A percentile compares a stretch with the other conserved stretches of the same genome.
These are phyloP conservation scores for Fusarium abutilonis DNA, from an alignment of 2,329 filamentous ascomycete genomes.

Conservation along the genomic window DNA sequence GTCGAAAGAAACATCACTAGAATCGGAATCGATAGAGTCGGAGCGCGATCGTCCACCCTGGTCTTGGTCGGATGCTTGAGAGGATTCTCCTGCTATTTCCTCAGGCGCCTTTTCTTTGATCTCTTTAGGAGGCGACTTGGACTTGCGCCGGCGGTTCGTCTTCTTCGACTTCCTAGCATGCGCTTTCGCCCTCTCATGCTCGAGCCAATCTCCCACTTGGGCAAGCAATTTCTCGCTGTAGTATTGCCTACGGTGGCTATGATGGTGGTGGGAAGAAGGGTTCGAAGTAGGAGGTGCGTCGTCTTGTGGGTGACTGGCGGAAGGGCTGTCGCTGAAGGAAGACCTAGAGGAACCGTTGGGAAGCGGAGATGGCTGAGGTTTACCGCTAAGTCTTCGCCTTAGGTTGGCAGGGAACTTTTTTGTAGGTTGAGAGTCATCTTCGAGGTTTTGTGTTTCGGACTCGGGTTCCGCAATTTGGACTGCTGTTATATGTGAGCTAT, in stretches of 20 bases:
- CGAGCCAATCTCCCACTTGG: conserved; percentile 85
- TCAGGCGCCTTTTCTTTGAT: conserved; percentile 39
- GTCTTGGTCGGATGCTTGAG: conserved; percentile 38
- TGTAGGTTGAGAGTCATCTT: conserved; percentile 47
- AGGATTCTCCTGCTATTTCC: conserved; percentile 8
- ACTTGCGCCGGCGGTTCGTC: conserved; percentile 54
- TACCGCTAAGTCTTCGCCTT: conserved; percentile 50
- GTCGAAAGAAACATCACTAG: conserved; percentile 78
- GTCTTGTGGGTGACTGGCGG: conserved; percentile 44
- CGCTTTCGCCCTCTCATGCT: conserved; percentile 76
- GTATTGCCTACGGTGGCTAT: conserved; percentile 51
- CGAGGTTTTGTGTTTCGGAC: conserved; percentile 45
- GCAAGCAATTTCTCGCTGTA: conserved; percentile 69
- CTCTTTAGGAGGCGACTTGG: conserved; percentile 50
- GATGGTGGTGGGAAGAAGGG: conserved; percentile 39
- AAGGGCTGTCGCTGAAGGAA: conserved; percentile 53
- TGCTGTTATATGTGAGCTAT: conserved; percentile 50
- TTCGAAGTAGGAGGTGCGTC: conserved; percentile 41
- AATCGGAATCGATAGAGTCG: conserved; percentile 71
- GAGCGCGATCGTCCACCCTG: conserved; percentile 50
- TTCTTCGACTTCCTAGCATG: conserved; percentile 58
- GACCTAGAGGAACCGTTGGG: conserved; percentile 55
- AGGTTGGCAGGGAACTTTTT: conserved; percentile 50
- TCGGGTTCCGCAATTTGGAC: conserved; percentile 68
- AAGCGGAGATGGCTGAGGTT: conserved; percentile 42